Base-by-base conservation (phyloP, 2,329 filamentous ascomycete species). In the Sporothrix mexicana region DNA sequence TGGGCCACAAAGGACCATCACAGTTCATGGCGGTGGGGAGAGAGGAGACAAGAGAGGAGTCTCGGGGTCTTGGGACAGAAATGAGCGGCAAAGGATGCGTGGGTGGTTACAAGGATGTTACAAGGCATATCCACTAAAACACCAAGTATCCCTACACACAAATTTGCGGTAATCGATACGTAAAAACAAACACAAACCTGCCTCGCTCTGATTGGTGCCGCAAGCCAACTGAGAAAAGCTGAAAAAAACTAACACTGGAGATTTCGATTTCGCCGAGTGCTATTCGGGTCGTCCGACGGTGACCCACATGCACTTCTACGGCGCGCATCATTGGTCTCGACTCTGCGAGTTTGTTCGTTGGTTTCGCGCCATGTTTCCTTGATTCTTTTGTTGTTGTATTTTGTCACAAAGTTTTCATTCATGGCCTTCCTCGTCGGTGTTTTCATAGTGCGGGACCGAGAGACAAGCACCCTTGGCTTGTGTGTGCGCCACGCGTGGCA, bases 111-210 rank as follows among this genome's bases (percentile, higher is more conserved):
- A n/a, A 15, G 17, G 59, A 13, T 36, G 23, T 3, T 17, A n/a
- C 25, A 36, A 4, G 17, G 51, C 7, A 23, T 25, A 23, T 23
- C 6, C 20, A 5, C 1, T 15, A 30, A 20, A 41, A 41, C 3
- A n/a, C 30, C 30, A 36, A 36, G 69, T 70, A 70, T 70, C 55
- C 30, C 20, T 13, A 20, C 69, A 70, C 61, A 70, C 69, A 70
- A 70, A 30, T 36, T 49, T 30, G 69, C 20, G 10, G 69, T 62
- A 61, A 49, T 25, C 20, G 53, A 36, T 71, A 71, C 59, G 69
- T 70, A 70, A 70, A 9, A 59, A 23, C n/a, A 30, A 66, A 25
- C 13, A 25, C 59, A 25, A 64, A 45, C 36, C 9, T 23, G 17
- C 41, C 13, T 2, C 1, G 3, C 9, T 43, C 8, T 64, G 36